Percentiles rank a stretch among this genome's conserved stretches.
Evolutionary conservation across 257 asterid genomes (phyloP).

Genomic region (Mentha longifolia): DNA sequence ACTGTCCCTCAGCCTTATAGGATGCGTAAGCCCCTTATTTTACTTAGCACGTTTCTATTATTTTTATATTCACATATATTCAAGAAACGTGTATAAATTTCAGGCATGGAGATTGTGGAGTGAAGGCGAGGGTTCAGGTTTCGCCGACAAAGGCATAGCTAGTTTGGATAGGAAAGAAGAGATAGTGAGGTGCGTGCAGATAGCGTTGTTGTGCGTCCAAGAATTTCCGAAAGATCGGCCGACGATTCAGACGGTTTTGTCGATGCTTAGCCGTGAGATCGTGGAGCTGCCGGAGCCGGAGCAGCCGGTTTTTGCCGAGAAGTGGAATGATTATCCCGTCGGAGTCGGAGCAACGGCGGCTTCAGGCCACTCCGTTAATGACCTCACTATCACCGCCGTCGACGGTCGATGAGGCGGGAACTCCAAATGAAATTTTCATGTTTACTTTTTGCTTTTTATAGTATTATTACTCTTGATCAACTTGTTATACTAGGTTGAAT

Average conservation of each 20-base stretch:
- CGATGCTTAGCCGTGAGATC: conserved; percentile 54
- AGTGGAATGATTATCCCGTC: conserved; percentile 43
- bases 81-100: no score
- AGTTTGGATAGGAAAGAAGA: conserved; percentile 29
- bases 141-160: conserved; percentile 47
- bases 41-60: no score
- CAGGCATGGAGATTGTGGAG: conserved; percentile 76
- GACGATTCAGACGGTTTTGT: conserved; percentile 46
- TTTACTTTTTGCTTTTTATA: no score
- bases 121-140: conserved; percentile 42
- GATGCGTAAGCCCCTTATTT: no score
- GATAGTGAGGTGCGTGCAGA: conserved; percentile 54
- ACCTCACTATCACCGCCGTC: conserved; percentile 41
- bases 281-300: conserved; percentile 47
- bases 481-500: no score
- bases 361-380: conserved; percentile 41
- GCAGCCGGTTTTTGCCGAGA: conserved; percentile 56
- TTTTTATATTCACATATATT: no score
- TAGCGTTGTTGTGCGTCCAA: conserved; percentile 64
- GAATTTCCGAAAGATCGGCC: conserved; percentile 57
- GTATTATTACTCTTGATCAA: no score
- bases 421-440: not conserved
- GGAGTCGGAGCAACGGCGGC: conserved; percentile 29
- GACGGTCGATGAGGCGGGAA: conserved; percentile 43
- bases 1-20: conserved; percentile 55